Conservation (phyloP, 1,284 basidiomycete species). For the Apiotrichum domesticum region DNA sequence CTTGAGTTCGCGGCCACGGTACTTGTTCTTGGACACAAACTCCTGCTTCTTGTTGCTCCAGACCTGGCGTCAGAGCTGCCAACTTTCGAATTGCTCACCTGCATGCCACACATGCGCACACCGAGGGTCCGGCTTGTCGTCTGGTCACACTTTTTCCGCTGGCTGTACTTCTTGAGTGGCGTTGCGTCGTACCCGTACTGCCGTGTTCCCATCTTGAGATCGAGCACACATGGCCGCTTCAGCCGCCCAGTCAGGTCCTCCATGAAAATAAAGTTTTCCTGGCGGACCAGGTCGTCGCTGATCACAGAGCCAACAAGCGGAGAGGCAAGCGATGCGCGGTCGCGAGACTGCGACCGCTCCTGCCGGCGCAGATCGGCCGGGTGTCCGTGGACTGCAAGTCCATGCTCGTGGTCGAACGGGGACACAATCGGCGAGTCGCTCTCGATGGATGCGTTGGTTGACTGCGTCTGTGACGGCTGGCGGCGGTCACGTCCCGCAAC, state of each 20-base stretch:
- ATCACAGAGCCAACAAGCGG: slow-evolving; percentile 19
- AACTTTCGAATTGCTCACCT: slow-evolving; percentile 57
- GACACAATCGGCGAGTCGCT: not conserved
- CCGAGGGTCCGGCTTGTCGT: slow-evolving; percentile 89
- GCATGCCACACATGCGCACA: slow-evolving; percentile 96
- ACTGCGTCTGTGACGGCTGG: no score
- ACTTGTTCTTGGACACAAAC: slow-evolving; percentile 94
- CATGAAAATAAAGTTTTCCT: slow-evolving; percentile 98
- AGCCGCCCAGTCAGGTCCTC: slow-evolving; percentile 95
- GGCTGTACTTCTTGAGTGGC: slow-evolving; percentile 87
- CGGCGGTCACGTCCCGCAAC: not conserved
- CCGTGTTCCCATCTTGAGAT: slow-evolving; percentile 97
- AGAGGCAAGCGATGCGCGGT: slow-evolving; percentile 10
- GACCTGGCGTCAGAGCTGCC: slow-evolving; percentile 54
- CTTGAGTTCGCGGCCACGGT: slow-evolving; percentile 83
- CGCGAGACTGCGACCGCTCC: no score
- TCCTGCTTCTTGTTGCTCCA: slow-evolving; percentile 77
- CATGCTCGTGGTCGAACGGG: not conserved
- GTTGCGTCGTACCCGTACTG: slow-evolving; percentile 98
- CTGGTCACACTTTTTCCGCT: slow-evolving; percentile 94
- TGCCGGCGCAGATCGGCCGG: no score
- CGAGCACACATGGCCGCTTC: slow-evolving; percentile 90
- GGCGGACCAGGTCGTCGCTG: slow-evolving; percentile 54
- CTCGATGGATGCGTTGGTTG: no score
- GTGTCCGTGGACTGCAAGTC: no score